phyloP scores from a whole-genome alignment of 202 grass and related monocot species.

The Zizania palustris region DNA sequence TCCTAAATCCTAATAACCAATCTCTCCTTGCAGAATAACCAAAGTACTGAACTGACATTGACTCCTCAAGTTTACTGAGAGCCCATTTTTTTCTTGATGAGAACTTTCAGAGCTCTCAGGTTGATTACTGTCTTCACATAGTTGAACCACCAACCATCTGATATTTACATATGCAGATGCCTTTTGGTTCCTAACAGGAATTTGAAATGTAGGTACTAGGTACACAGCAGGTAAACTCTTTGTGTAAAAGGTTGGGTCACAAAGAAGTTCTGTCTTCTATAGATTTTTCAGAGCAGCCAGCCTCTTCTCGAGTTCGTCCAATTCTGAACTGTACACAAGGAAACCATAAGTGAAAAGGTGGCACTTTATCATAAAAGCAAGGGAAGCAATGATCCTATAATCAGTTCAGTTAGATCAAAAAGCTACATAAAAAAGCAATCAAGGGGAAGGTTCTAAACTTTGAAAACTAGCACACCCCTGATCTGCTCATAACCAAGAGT shows the following conservation, averaged over 20 bases:
- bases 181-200: slow-evolving; percentile 12
- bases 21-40: neutral
- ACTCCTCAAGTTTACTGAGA: slow-evolving; percentile 9
- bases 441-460: slow-evolving; percentile 5
- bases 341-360: slow-evolving; percentile 2
- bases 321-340: slow-evolving; percentile 62
- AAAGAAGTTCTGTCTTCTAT: slow-evolving; percentile 29
- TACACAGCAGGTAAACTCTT: slow-evolving; percentile 12
- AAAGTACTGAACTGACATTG: slow-evolving; percentile 10
- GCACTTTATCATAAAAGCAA: no score
- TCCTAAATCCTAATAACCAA: neutral
- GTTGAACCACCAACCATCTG: slow-evolving; percentile 13
- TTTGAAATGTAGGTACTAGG: slow-evolving; percentile 20
- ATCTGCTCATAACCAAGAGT: neutral
- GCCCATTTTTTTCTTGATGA: neutral
- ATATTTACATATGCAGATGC: slow-evolving; percentile 45
- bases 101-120: neutral
- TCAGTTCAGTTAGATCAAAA: slow-evolving; percentile 1
- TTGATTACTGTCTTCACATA: slow-evolving; percentile 6
- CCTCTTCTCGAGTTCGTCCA: slow-evolving; percentile 77
- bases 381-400: neutral
- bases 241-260: neutral
- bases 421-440: neutral
- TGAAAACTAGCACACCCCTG: neutral
- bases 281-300: slow-evolving; percentile 72